Conservation (phyloP, 345 rosid genomes). For the Xanthoceras sorbifolium region DNA sequence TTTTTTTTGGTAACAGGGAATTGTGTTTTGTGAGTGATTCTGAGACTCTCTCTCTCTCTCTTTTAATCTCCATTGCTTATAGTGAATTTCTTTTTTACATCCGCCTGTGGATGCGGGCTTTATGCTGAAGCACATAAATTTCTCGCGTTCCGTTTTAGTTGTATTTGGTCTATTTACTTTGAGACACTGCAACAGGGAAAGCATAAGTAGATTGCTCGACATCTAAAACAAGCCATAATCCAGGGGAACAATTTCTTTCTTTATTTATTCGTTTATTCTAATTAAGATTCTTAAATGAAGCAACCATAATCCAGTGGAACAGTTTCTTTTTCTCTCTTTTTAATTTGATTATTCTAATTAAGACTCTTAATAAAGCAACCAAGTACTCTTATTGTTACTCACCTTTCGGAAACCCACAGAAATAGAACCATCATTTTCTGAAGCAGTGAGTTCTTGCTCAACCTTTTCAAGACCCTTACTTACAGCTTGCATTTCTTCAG, state of each 20-base stretch:
- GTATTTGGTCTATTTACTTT: no score
- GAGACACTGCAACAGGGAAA: background rate
- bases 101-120: no score
- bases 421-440: constrained; percentile 81
- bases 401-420: constrained; percentile 89
- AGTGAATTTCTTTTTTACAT: no score
- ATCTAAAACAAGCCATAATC: background rate
- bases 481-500: constrained; percentile 99
- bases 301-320: constrained; percentile 2
- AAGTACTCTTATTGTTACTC: constrained; percentile 27
- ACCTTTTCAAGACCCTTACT: constrained; percentile 96
- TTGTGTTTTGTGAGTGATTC: no score
- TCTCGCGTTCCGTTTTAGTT: no score
- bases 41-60: no score
- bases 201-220: background rate
- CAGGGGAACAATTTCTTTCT: constrained; percentile 3
- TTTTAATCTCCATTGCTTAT: no score
- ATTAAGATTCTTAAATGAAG: constrained; percentile 1
- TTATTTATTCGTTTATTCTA: background rate
- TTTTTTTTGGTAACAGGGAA: no score
- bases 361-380: constrained; percentile 3
- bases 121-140: no score
- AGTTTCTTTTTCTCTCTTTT: constrained; percentile 4
- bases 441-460: constrained; percentile 80
- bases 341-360: background rate